Base-by-base conservation (phyloP, 257 asterid genomes). In the Solanum gandarillasii region DNA sequence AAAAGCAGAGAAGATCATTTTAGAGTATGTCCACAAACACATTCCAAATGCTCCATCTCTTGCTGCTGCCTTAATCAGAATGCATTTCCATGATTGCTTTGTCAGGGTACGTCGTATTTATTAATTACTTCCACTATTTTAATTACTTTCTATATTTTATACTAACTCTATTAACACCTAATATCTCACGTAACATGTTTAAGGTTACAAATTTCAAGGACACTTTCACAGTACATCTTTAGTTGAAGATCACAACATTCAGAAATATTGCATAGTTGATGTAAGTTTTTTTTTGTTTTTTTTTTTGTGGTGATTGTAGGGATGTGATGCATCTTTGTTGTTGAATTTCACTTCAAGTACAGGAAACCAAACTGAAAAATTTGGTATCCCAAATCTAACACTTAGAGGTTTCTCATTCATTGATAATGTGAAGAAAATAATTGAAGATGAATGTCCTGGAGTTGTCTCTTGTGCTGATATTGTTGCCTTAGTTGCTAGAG, bases 381-480 rank as follows among this genome's bases (percentile, higher is more conserved):
- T 70, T 4, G 87, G 90, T 7, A 18, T 6, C 23, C 86, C 90
- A n/a, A 89, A 91, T 87, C 18, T 82, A n/a, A 88, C 87, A 12
- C 39, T 91, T 0, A 86, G 91, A 20, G 91, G 91, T 3, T 91
- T 41, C 67, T 88, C 84, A 12, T 75, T 89, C 20, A 89, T 91
- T 87, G 92, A 91, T 43, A 85, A 79, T 12, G 73, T 83, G 39
- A 91, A 91, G 86, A 75, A 60, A 6, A 36, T 85, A 23, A 36
- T 87, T 62, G 92, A 89, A 78, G 52, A 25, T 13, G 43, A 21
- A 55, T 91, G 92, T 36, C 91, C 91, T 12, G 88, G 87, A 87
- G 87, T 89, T 12, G 91, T 91, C 20, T 91, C 92, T 2, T 91
- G 92, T 86, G 89, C 92, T 27, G 92, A 91, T 87, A 91, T 89